Base-by-base conservation (phyloP, 805 yeast species). In the Metschnikowia anglica region DNA sequence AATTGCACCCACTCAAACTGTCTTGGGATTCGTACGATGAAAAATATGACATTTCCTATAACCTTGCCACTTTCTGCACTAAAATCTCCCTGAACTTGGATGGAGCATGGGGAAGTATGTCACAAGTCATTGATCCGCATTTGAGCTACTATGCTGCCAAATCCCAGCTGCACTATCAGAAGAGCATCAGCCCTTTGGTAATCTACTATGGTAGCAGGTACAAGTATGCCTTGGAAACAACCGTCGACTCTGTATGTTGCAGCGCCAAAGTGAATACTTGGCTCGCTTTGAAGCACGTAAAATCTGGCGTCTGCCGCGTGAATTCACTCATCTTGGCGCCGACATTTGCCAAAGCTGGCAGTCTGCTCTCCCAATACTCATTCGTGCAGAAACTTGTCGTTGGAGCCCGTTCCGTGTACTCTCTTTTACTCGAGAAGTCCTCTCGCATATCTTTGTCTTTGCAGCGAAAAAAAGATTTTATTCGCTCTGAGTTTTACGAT, bases 391-490 rank as follows among this genome's bases (percentile, higher is more conserved):
- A 35, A 30, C 18, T 36, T n/a, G 28, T 18, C 11, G 9, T 17
- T 2, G 36, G 20, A 1, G 6, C 29, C 13, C 27, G 29, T 21
- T 26, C 27, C 5, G 21, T 47, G 20, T 42, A 12, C 27, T 36
- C 23, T 7, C 37, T 43, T 12, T 33, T 46, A 33, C 32, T 42
- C n/a, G 44, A 41, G 28, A 34, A 39, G 37, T 41, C 51, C 3
- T 38, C 46, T 5, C 27, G 21, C 11, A 19, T 45, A 16, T 37
- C 33, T 26, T 10, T 21, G 10, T 43, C 47, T 2, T 39, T 48
- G 43, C 54, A 41, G 43, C 30, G 34, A n/a, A 52, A 52, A 25
- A 32, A 43, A 1, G 54, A 52, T 18, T 52, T 49, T 28, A 28
- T 52, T 13, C 41, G 38, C 15, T 39, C 37, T 16, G 55, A 52